Conservation (phyloP, 306 rosid genomes). For the Prunus salicina region DNA sequence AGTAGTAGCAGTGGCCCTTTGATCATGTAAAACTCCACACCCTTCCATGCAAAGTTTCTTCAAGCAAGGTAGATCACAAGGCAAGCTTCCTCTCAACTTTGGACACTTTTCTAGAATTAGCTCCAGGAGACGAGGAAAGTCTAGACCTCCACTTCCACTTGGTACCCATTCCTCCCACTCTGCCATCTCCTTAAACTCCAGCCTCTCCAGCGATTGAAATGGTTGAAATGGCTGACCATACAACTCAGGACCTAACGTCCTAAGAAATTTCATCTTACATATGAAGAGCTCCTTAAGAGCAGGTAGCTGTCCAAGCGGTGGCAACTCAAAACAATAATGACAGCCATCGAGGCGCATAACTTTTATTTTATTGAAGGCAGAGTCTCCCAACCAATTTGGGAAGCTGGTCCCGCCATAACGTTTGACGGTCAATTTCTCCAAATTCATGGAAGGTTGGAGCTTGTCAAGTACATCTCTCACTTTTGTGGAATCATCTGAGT, state of each 20-base stretch:
- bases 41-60: fast-evolving
- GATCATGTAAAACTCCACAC: neutral
- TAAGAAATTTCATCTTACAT: neutral
- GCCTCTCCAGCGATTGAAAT: neutral
- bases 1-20: neutral
- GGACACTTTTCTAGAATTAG: neutral
- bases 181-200: neutral
- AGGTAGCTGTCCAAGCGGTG: slow-evolving; percentile 14
- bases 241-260: neutral
- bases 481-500: neutral
- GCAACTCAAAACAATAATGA: neutral
- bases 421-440: neutral
- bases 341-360: neutral
- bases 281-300: slow-evolving; percentile 1
- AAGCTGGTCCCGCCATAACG: neutral
- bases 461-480: neutral
- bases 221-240: neutral
- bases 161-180: slow-evolving; percentile 4
- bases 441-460: slow-evolving; percentile 1
- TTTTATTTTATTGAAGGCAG: slow-evolving; percentile 1
- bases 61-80: neutral
- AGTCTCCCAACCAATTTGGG: slow-evolving; percentile 19
- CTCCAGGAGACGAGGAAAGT: neutral
- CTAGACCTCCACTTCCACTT: too few species aligned
- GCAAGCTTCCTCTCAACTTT: neutral